phyloP scores from a whole-genome alignment of 257 asterid species.

The Przewalskia tangutica region DNA sequence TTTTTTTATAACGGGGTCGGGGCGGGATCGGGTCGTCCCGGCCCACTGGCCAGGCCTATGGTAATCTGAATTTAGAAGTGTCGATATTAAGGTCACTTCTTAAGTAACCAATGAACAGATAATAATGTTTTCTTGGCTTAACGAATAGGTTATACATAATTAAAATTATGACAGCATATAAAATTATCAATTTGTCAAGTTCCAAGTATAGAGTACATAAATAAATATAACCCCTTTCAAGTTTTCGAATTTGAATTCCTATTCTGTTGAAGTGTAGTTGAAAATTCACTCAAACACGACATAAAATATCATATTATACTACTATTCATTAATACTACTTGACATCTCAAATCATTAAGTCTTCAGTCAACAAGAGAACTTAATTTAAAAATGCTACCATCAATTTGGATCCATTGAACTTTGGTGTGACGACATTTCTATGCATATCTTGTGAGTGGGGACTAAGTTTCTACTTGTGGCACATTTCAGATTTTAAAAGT shows the following conservation, averaged over 20 bases:
- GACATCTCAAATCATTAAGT: background rate
- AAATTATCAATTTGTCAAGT: background rate
- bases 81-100: slow-evolving; percentile 11
- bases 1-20: too few species aligned
- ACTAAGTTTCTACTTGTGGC: background rate
- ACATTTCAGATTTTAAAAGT: too few species aligned
- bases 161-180: background rate
- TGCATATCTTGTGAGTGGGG: background rate
- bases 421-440: background rate
- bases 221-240: background rate
- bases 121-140: slow-evolving; percentile 11
- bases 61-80: slow-evolving; percentile 22
- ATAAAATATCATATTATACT: background rate
- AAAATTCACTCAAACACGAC: background rate
- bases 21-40: too few species aligned
- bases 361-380: background rate
- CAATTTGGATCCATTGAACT: background rate
- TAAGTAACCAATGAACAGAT: slow-evolving; percentile 5
- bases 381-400: background rate
- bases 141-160: slow-evolving; percentile 9
- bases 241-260: background rate
- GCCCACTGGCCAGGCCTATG: too few species aligned
- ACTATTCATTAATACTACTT: background rate
- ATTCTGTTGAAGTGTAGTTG: background rate
- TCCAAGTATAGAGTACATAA: background rate